A percentile compares a stretch with the other conserved stretches of the same genome.
Evolutionary conservation across 208 protist genomes (phyloP).

Genomic region (Crithidia bombi): DNA sequence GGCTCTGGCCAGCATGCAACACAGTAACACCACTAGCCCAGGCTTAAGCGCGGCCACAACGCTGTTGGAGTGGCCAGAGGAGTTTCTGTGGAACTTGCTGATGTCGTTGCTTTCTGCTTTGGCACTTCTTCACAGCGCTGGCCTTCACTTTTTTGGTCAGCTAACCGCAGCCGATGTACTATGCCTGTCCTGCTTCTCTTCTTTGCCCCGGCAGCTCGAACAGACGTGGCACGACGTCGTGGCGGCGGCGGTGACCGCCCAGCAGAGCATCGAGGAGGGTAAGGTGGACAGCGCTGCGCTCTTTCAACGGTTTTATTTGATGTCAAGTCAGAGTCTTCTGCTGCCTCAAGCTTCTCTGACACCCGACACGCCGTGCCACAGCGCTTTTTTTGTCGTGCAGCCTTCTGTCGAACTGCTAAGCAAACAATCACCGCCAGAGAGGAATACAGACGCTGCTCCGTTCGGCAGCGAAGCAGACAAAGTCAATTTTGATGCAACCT

Average conservation of each 20-base stretch:
- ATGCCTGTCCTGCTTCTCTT: conserved; percentile 55
- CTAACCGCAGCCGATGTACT: conserved; percentile 67
- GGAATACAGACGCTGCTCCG: background rate
- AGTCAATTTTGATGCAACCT: no score
- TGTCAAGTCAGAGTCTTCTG: conserved; percentile 30
- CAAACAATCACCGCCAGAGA: background rate
- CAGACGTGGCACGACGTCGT: conserved; percentile 32
- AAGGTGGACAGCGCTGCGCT: conserved; percentile 1
- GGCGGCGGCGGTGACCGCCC: background rate
- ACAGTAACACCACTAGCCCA: background rate
- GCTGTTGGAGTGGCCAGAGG: conserved; percentile 70
- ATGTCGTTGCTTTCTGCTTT: conserved; percentile 62
- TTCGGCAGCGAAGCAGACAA: background rate
- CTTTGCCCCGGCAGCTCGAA: conserved; percentile 36
- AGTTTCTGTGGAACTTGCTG: conserved; percentile 79
- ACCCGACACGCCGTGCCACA: conserved; percentile 48
- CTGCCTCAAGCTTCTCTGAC: conserved; percentile 40
- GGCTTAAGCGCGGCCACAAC: conserved; percentile 10
- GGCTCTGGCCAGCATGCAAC: conserved; percentile 1
- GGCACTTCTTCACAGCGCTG: conserved; percentile 62
- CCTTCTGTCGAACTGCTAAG: conserved; percentile 20
- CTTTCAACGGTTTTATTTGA: conserved; percentile 28
- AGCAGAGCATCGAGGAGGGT: background rate
- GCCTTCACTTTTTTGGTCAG: conserved; percentile 71
- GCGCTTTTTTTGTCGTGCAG: conserved; percentile 49